Base-by-base conservation (phyloP, 2,329 filamentous ascomycete species). In the Xylaria sp. region DNA sequence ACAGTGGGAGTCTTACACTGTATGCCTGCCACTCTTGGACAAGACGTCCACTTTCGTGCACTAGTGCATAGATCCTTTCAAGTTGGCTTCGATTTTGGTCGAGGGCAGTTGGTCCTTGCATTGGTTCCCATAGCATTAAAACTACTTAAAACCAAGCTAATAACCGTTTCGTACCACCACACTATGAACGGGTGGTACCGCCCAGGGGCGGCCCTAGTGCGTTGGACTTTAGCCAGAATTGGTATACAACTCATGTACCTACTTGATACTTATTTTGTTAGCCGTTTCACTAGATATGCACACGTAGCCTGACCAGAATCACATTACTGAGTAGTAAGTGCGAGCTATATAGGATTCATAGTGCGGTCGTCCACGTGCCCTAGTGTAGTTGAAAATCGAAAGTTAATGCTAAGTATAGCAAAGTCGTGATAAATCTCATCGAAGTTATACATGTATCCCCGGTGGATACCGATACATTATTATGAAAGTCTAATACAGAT, bases 251-350 rank as follows among this genome's bases (percentile, higher is more conserved):
- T 36, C 33, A 18, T 41, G 39, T 41, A 41, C 12, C 15, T 18
- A 15, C 12, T 41, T 5, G 15, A 41, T 23, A 20, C 31, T 43
- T 25, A 20, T 41, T 43, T 25, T 41, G 28, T 56, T 49, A 56
- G 51, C 31, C 48, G 64, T 66, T 66, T 62, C 58, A 66, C 64
- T 23, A 62, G 31, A 15, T 23, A 62, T 57, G 57, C 51, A 57
- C 1, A 28, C 28, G 28, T 28, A 28, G 28, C 28, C 28, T 28
- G 28, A 28, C 3, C 28, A 28, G 28, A 43, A 39, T 51, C 51
- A 36, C 33, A 36, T 36, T 36, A 36, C 33, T 1, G 33, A 36
- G n/a, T 6, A 54, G 15, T 49, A 23, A 41, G 12, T 12, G 4
- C 13, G n/a, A 36, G 23, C 12, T 15, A 36, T 41, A 41, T 18